Evolutionary conservation across 805 yeast genomes (phyloP), one percentile per base, ranked within the genome.

Genomic region (Candida maltosa): DNA sequence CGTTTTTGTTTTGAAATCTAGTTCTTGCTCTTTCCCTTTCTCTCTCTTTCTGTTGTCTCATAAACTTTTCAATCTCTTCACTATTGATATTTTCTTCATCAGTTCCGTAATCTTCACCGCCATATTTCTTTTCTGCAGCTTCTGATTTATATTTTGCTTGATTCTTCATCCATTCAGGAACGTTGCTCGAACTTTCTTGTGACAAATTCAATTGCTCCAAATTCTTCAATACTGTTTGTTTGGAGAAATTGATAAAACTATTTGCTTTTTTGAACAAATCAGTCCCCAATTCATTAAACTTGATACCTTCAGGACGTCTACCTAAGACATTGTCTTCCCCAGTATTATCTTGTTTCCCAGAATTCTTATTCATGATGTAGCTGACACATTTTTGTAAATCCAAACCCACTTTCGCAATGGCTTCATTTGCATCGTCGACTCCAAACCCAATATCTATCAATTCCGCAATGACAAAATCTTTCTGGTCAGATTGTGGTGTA

Each of bases 401-500:
- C 5, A 69, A 52, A 0, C 88, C 86, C 0, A 80, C 75, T 30
- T 65, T 58, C 6, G 58, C 69, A 24, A 87, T 64, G 0, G 94
- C 94, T 2, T 60, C 58, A 17, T 67, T 70, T 4, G 93, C 78
- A 34, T 69, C 74, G 2, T 76, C 79, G 1, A 73, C 61, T 1
- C 81, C 57, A 48, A 87, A 87, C 2, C 95, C 95, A 78, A 87
- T 87, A 40, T 86, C 93, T 2, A 84, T 58, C 28, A 86, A 63
- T 45, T 78, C 84, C 0, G 91, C 91, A 12, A 85, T 51, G 1
- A 77, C 67, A 27, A 60, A 61, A 44, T 79, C 84, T 29, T 31
- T 30, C 56, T 54, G 6, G 52, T 52, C 24, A 16, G 5, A 12
- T 14, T 16, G 16, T 14, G 33, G 22, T 2, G 24, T 25, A 23